Percentiles rank a stretch among this genome's conserved stretches.
phyloP scores from a whole-genome alignment of 495 filamentous ascomycete species.

The Neurospora sp. region DNA sequence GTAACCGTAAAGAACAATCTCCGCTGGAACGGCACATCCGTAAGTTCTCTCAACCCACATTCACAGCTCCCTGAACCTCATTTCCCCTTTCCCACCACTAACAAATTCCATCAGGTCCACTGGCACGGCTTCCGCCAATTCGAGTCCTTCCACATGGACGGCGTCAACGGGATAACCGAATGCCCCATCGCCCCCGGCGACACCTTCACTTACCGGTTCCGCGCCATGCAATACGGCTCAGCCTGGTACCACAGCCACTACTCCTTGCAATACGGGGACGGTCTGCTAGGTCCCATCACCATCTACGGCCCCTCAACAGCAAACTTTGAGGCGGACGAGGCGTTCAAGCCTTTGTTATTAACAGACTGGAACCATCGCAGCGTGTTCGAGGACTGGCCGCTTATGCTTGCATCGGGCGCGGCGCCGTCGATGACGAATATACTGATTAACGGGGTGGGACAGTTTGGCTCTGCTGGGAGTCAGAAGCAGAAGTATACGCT shows the following conservation, averaged over 20 bases:
- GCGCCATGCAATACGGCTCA: slow-evolving; percentile 40
- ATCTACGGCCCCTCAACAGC: slow-evolving; percentile 28
- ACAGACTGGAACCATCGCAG: slow-evolving; percentile 35
- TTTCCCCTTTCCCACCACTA: neutral
- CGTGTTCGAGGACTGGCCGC: slow-evolving; percentile 21
- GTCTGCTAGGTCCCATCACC: slow-evolving; percentile 31
- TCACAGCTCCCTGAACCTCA: too few relatives aligned
- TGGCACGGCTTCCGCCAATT: slow-evolving; percentile 21
- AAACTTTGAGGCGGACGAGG: slow-evolving; percentile 29
- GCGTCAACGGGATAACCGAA: slow-evolving; percentile 35
- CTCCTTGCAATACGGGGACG: slow-evolving; percentile 34
- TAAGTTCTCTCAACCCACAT: neutral
- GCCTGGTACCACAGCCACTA: slow-evolving; percentile 51
- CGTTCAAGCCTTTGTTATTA: slow-evolving; percentile 29
- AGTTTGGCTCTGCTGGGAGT: slow-evolving; percentile 10
- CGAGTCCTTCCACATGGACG: slow-evolving; percentile 29
- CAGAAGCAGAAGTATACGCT: slow-evolving; percentile 19
- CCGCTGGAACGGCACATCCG: slow-evolving; percentile 11
- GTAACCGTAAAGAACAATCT: slow-evolving; percentile 7
- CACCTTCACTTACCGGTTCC: slow-evolving; percentile 36
- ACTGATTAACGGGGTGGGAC: slow-evolving; percentile 39
- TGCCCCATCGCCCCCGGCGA: slow-evolving; percentile 34
- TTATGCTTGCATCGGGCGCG: slow-evolving; percentile 19
- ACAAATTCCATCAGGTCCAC: slow-evolving; percentile 1
- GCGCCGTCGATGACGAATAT: slow-evolving; percentile 28